A percentile compares a stretch with the other conserved stretches of the same genome.
These are phyloP conservation scores for Pseudisothecium myosuroides DNA, from an alignment of 225 moss, liverwort and hornwort genomes.

Conservation along the genomic window DNA sequence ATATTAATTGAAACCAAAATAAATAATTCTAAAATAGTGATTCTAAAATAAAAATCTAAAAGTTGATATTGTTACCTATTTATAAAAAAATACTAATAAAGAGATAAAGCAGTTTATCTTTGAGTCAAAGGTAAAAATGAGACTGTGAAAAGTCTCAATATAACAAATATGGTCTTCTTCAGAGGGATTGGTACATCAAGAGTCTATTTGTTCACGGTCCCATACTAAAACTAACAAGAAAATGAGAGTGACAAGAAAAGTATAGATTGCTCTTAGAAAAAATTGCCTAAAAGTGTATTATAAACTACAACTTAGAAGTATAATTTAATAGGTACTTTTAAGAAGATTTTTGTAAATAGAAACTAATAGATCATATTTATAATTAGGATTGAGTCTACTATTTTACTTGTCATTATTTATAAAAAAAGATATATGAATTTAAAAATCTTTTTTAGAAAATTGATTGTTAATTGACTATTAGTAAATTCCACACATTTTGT, in stretches of 20 bases:
- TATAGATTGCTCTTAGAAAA: not conserved
- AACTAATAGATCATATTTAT: not conserved
- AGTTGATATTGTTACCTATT: too few relatives aligned
- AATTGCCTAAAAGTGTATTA: not conserved
- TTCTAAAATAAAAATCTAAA: too few relatives aligned
- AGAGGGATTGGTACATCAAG: not conserved
- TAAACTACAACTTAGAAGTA: fast-evolving
- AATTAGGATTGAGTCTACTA: not conserved
- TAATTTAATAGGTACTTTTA: not conserved
- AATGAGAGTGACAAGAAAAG: not conserved
- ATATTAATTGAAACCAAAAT: too few relatives aligned
- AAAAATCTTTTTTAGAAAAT: not conserved
- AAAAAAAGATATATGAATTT: not conserved
- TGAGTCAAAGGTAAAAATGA: too few relatives aligned
- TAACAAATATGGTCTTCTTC: too few relatives aligned
- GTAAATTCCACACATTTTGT: not conserved
- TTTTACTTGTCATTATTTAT: not conserved
- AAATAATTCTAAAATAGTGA: too few relatives aligned
- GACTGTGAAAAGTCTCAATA: too few relatives aligned
- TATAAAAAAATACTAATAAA: too few relatives aligned
- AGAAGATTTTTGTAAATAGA: not conserved
- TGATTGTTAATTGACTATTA: not conserved
- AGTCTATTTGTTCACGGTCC: not conserved
- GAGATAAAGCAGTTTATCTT: too few relatives aligned
- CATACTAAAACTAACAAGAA: not conserved